Evolutionary conservation across 306 rosid species (phyloP), one percentile per base, ranked within the genome.

Genomic region (Quercus ilex): DNA sequence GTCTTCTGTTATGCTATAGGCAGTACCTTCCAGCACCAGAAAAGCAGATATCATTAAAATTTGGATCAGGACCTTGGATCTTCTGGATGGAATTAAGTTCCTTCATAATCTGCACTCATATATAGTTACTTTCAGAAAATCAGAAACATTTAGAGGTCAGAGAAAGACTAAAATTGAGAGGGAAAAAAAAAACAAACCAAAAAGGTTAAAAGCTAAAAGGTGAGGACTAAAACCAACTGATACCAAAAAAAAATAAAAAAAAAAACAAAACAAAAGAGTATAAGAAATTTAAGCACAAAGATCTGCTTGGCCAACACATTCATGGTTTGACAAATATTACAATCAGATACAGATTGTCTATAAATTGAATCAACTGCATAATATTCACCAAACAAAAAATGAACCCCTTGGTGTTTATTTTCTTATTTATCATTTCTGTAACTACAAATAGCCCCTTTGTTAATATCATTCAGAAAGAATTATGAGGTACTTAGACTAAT

Each of bases 31-130:
- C 96, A 83, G 82, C 94, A 78, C 91, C 89, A 38, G 94, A 82
- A 78, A 96, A 93, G 73, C 98, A 96, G 69, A 90, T 80, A 79
- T 96, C 99, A 1, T 89, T 87, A 78, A 83, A 96, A 74, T 86
- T 87, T 81, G 97, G 99, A 80, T 96, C 99, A 77, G 99, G 96
- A 74, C 99, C 99, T 76, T 12, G 80, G 70, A 91, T 90, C 82
- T 78, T 85, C 86, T 84, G 80, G 77, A 93, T 87, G 49, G 91
- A 86, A 55, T 83, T 82, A 68, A 83, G 90, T 82, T 90, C 96
- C 86, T 88, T 84, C 90, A 80, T 79, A 31, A 96, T 86, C 99
- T 96, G 90, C 82, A 74, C 19, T 63, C 35, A 73, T 14, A 8
- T 18, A 31, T 49, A 18, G 12, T 12, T 49, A 49, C 53, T 10